phyloP scores from a whole-genome alignment of 2,329 filamentous ascomycete species.

The Cladophialophora chaetospira region DNA sequence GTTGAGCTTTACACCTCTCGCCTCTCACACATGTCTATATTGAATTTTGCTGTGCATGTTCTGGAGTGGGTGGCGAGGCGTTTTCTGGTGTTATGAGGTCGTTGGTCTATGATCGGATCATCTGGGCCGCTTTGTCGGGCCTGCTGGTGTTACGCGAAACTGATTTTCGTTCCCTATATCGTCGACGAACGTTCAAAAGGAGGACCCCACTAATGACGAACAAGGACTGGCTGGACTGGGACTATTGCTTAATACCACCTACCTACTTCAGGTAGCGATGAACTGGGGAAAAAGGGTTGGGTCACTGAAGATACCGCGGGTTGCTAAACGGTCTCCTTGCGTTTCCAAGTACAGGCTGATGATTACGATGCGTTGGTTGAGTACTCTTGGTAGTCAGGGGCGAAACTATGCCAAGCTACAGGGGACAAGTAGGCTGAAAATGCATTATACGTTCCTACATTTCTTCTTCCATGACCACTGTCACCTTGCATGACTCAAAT shows the following conservation, averaged over 20 bases:
- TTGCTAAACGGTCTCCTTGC: background rate
- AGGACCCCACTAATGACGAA: slow-evolving; percentile 24
- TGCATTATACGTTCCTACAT: background rate
- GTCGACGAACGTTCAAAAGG: slow-evolving; percentile 15
- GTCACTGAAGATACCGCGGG: slow-evolving; percentile 5
- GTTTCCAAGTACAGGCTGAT: slow-evolving; percentile 9
- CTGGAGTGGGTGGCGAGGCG: no score
- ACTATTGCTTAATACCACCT: slow-evolving; percentile 24
- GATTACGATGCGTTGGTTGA: slow-evolving; percentile 3
- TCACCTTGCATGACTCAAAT: no score
- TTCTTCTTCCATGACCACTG: no score
- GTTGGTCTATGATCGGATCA: background rate
- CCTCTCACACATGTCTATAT: slow-evolving; percentile 13
- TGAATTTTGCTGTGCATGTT: no score
- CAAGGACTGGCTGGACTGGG: slow-evolving; percentile 30
- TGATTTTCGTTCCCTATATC: background rate
- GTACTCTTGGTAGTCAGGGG: background rate
- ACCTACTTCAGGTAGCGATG: slow-evolving; percentile 13
- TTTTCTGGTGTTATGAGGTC: slow-evolving; percentile 16
- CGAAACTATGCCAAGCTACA: no score
- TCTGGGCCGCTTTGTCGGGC: background rate
- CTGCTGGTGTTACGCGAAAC: background rate
- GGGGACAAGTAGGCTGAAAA: no score
- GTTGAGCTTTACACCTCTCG: background rate
- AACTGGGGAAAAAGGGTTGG: background rate